phyloP scores from a whole-genome alignment of 2,329 filamentous ascomycete species.

The Nigrospora osmanthi region DNA sequence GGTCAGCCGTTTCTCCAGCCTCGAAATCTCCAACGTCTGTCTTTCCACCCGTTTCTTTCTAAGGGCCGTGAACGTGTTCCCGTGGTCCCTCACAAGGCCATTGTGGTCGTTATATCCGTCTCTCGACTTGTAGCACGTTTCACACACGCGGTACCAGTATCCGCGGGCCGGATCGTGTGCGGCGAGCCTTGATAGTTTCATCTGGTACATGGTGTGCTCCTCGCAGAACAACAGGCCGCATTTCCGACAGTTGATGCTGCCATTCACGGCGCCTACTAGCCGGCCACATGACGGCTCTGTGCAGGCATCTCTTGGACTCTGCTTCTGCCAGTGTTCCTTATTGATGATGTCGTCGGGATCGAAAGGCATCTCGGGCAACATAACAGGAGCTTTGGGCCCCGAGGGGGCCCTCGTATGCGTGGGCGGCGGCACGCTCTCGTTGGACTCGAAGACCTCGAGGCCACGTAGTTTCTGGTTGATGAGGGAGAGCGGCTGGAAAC shows the following conservation, averaged over 20 bases:
- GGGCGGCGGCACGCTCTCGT: conserved; percentile 51
- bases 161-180: conserved; percentile 84
- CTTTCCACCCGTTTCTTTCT: conserved; percentile 75
- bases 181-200: conserved; percentile 88
- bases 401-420: conserved; percentile 22
- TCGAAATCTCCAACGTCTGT: conserved; percentile 77
- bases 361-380: conserved; percentile 29
- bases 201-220: conserved; percentile 98
- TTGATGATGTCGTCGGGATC: conserved; percentile 91
- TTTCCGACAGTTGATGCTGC: conserved; percentile 85
- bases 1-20: conserved; percentile 85
- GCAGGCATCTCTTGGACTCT: conserved; percentile 68
- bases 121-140: conserved; percentile 97
- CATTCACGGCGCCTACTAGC: conserved; percentile 68
- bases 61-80: conserved; percentile 59
- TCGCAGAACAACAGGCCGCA: conserved; percentile 94
- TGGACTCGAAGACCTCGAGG: conserved; percentile 88
- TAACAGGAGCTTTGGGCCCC: conserved; percentile 22
- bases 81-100: conserved; percentile 65
- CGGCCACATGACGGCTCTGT: conserved; percentile 83
- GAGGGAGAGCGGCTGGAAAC: conserved; percentile 83
- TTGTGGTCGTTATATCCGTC: conserved; percentile 90
- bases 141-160: conserved; percentile 90
- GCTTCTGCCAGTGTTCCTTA: conserved; percentile 79
- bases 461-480: conserved; percentile 92